A percentile compares a stretch with the other conserved stretches of the same genome.
Evolutionary conservation across 129 eudicot genomes (phyloP).

Genomic region (Artemisia tridentata): DNA sequence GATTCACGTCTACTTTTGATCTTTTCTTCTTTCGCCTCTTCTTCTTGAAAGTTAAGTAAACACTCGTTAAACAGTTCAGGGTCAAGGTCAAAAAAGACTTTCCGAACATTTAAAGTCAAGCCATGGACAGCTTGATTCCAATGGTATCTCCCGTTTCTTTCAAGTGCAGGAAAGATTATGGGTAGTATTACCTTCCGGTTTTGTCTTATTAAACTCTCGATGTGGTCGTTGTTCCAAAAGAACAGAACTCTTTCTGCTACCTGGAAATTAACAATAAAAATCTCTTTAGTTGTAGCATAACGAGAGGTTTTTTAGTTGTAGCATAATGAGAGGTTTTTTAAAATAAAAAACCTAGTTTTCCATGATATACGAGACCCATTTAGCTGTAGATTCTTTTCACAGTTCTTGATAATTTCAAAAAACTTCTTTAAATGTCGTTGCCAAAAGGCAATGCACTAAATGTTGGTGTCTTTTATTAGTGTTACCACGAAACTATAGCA

Average conservation of each 20-base stretch:
- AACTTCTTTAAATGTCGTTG: too few species aligned
- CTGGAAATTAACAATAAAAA: conserved; percentile 30
- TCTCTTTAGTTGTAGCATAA: neutral
- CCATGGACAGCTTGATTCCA: conserved; percentile 95
- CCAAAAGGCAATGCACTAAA: too few species aligned
- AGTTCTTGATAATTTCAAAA: too few species aligned
- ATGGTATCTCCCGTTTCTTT: conserved; percentile 65
- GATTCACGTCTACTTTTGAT: conserved; percentile 58
- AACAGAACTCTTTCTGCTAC: conserved; percentile 88
- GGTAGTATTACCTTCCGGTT: conserved; percentile 84
- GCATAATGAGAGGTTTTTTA: too few species aligned
- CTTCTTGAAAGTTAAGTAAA: conserved; percentile 70
- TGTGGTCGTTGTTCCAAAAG: conserved; percentile 93
- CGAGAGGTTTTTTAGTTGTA: too few species aligned
- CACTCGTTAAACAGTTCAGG: conserved; percentile 75
- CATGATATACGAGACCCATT: too few species aligned
- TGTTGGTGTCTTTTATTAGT: too few species aligned
- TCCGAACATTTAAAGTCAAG: conserved; percentile 67
- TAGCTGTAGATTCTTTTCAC: too few species aligned
- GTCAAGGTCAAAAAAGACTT: conserved; percentile 77
- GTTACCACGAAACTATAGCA: too few species aligned
- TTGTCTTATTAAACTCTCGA: conserved; percentile 73
- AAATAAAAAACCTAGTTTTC: too few species aligned
- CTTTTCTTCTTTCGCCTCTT: conserved; percentile 62
- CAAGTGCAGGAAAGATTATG: conserved; percentile 83